Conservation (phyloP, 164 flowering plant genomes). For the Nymphaea thermarum region DNA sequence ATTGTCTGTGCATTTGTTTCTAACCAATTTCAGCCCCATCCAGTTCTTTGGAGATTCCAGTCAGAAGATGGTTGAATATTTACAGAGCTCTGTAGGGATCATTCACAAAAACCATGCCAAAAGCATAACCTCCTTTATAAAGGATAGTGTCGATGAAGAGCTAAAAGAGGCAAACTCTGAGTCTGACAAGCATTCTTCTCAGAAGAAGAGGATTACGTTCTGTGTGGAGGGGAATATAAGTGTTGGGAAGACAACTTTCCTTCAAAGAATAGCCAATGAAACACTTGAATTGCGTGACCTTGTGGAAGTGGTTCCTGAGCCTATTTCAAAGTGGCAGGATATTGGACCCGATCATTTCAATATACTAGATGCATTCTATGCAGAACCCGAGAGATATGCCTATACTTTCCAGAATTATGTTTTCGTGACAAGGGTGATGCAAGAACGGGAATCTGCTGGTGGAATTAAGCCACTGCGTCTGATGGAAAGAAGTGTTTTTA, state of each 20-base stretch:
- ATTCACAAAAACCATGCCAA: constrained; percentile 90
- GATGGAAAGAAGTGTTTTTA: constrained; percentile 99
- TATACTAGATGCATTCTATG: constrained; percentile 85
- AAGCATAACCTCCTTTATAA: constrained; percentile 81
- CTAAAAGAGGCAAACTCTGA: constrained; percentile 38
- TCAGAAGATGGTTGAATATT: constrained; percentile 77
- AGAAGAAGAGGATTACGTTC: constrained; percentile 62
- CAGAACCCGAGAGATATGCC: constrained; percentile 90
- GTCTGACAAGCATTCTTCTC: constrained; percentile 27
- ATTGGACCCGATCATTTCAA: constrained; percentile 94
- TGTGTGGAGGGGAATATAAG: constrained; percentile 99
- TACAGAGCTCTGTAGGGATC: constrained; percentile 86
- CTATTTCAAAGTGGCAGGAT: constrained; percentile 93
- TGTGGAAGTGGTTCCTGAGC: constrained; percentile 96
- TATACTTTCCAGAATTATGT: constrained; percentile 98
- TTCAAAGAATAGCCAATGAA: constrained; percentile 92
- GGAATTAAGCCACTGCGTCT: constrained; percentile 83
- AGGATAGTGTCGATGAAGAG: constrained; percentile 80
- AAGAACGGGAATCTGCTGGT: constrained; percentile 84
- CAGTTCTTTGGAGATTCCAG: constrained; percentile 82
- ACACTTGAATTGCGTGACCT: constrained; percentile 91
- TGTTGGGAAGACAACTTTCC: constrained; percentile 94
- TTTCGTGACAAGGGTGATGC: constrained; percentile 95
- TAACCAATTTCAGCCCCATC: constrained; percentile 1
- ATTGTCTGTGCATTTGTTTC: neutral